Base-by-base conservation (phyloP, 2,329 filamentous ascomycete species). In the Penicillium paneum region DNA sequence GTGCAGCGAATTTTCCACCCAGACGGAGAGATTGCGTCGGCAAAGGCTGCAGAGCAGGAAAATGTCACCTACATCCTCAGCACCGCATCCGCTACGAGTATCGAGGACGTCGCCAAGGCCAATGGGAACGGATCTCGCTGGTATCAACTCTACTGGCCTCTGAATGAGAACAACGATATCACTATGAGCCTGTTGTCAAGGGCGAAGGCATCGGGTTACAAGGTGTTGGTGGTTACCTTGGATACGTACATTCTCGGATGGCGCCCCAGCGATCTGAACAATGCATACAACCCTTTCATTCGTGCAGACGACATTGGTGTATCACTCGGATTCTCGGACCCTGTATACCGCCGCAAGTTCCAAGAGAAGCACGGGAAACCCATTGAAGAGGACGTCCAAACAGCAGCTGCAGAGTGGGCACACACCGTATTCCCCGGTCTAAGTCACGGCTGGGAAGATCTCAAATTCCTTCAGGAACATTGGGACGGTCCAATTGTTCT, bases 71-170 rank as follows among this genome's bases (percentile, higher is more conserved):
- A 84, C 68, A 84, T 86, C 42, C 71, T 89, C 35, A 85, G 81
- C 51, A 89, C 86, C 1, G 86, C 87, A 1, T 79, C 84, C 0
- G 78, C 81, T 0, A 77, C 79, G 8, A 81, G 80, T 1, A 85
- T 90, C 45, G 86, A 90, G 66, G 80, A 90, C 54, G 80, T 89
- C 0, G 85, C 84, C 0, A 64, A 71, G 7, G 82, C 81, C 0
- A 83, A 80, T 49, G 80, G 79, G 0, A 70, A 78, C 2, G 81
- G 81, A 0, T 72, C 78, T 15, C 75, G 85, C 3, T 91, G 86
- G 86, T 91, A 81, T 67, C 88, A 91, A 67, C 79, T 91, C 0
- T 91, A 91, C 72, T 90, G 87, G 85, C 87, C 87, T 0, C 71
- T 41, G 1, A 64, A 64, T 39, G 63, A 80, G 34, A 79, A 83